Evolutionary conservation across 2,329 filamentous ascomycete species (phyloP).

Genomic region (Calonectria ilicicola): DNA sequence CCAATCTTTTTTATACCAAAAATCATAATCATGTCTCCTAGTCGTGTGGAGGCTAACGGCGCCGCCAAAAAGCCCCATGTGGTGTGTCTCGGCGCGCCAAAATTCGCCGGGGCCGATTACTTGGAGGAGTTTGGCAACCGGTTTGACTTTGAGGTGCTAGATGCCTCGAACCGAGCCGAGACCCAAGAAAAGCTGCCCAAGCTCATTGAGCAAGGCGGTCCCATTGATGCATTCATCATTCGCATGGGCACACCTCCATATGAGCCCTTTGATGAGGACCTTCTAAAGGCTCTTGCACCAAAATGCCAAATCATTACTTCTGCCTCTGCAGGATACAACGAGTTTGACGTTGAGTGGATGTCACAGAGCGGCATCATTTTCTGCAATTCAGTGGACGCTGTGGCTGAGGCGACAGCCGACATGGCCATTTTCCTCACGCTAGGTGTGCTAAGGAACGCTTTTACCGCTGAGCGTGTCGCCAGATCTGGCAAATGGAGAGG

Average conservation of each 20-base stretch:
- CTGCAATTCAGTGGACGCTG: slow-evolving; percentile 65
- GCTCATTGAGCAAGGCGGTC: slow-evolving; percentile 47
- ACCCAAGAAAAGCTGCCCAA: slow-evolving; percentile 50
- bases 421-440: slow-evolving; percentile 53
- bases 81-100: slow-evolving; percentile 53
- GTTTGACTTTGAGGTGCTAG: slow-evolving; percentile 51
- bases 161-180: slow-evolving; percentile 50
- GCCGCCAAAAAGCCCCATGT: slow-evolving; percentile 50
- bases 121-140: slow-evolving; percentile 49
- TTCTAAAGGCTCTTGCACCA: slow-evolving; percentile 53
- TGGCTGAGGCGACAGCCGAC: slow-evolving; percentile 62
- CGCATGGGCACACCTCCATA: slow-evolving; percentile 62
- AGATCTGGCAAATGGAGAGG: slow-evolving; percentile 51
- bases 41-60: slow-evolving; percentile 14
- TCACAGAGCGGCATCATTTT: slow-evolving; percentile 60
- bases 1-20: neutral
- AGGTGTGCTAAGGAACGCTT: slow-evolving; percentile 57
- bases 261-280: slow-evolving; percentile 59
- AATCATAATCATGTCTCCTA: slow-evolving; percentile 25
- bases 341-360: slow-evolving; percentile 58
- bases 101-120: slow-evolving; percentile 52
- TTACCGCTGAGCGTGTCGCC: slow-evolving; percentile 50
- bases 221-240: slow-evolving; percentile 59
- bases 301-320: slow-evolving; percentile 58
- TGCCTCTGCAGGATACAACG: slow-evolving; percentile 59